These are phyloP conservation scores for Durio zibethinus DNA, from an alignment of 345 rosid species.

Conservation along the genomic window DNA sequence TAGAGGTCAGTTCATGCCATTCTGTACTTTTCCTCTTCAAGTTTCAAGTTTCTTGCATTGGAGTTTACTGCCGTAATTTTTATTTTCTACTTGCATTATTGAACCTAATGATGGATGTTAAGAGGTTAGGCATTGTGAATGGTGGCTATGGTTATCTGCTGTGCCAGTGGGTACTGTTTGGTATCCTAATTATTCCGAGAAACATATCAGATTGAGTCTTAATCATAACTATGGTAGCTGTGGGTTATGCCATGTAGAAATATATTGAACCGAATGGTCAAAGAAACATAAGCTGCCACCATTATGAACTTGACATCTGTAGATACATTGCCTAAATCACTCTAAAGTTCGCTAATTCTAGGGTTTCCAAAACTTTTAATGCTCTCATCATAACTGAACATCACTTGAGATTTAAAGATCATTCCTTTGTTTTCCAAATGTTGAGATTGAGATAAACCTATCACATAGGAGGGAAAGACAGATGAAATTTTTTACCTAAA, in stretches of 20 bases:
- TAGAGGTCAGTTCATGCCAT: conserved; percentile 59
- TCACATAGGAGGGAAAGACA: neutral
- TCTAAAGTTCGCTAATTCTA: neutral
- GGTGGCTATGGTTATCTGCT: neutral
- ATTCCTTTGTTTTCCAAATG: neutral
- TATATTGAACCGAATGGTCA: neutral
- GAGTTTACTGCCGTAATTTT: neutral
- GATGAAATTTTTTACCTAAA: neutral
- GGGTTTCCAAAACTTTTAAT: neutral
- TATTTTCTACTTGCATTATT: neutral
- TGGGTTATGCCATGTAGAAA: neutral
- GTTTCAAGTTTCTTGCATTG: neutral
- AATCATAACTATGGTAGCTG: too few relatives aligned
- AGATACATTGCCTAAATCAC: neutral
- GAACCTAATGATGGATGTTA: neutral
- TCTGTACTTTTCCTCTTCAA: neutral
- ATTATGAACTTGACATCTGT: neutral
- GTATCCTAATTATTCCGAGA: neutral
- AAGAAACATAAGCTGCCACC: neutral
- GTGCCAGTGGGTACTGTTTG: neutral
- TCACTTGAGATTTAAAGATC: neutral
- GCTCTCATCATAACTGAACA: neutral
- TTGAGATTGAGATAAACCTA: neutral
- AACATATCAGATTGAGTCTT: neutral
- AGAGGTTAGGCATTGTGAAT: neutral